These are phyloP conservation scores for Metroxylon sagu DNA, from an alignment of 176 grass and related monocot species.

Conservation along the genomic window DNA sequence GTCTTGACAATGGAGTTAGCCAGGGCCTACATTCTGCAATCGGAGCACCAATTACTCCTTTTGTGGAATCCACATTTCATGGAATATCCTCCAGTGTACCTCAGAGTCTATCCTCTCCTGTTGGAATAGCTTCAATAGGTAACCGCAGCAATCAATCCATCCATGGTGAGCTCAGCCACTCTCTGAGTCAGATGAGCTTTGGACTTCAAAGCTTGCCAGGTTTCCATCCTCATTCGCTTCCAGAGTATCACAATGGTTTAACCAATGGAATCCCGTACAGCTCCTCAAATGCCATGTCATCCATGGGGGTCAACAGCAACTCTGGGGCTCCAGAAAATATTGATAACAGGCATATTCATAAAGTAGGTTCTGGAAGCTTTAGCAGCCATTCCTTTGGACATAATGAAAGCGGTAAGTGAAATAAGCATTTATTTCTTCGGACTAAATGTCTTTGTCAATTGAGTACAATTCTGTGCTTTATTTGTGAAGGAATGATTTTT, in stretches of 20 bases:
- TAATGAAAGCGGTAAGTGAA: slow-evolving; percentile 43
- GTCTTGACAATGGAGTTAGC: slow-evolving; percentile 55
- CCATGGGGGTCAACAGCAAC: slow-evolving; percentile 37
- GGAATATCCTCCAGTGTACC: slow-evolving; percentile 59
- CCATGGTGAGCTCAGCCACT: slow-evolving; percentile 45
- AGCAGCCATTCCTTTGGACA: slow-evolving; percentile 64
- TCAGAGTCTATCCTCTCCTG: slow-evolving; percentile 59
- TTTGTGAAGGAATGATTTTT: too few relatives aligned
- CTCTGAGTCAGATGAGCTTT: slow-evolving; percentile 56
- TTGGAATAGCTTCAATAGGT: slow-evolving; percentile 43
- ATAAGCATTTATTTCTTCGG: too few relatives aligned
- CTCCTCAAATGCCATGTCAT: slow-evolving; percentile 36
- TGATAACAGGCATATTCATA: slow-evolving; percentile 46
- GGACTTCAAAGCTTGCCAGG: slow-evolving; percentile 45
- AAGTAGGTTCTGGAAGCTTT: slow-evolving; percentile 51
- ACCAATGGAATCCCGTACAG: slow-evolving; percentile 45
- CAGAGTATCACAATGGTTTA: slow-evolving; percentile 54
- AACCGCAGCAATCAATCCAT: slow-evolving; percentile 28
- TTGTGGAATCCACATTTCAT: slow-evolving; percentile 49
- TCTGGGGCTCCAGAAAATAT: slow-evolving; percentile 36
- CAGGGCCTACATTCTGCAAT: slow-evolving; percentile 44
- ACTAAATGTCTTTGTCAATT: too few relatives aligned
- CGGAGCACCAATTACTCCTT: slow-evolving; percentile 38
- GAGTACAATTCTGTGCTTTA: too few relatives aligned
- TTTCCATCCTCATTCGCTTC: slow-evolving; percentile 75